Evolutionary conservation across 1,139 yeast genomes (phyloP).

Genomic region (Blastobotrys elegans): DNA sequence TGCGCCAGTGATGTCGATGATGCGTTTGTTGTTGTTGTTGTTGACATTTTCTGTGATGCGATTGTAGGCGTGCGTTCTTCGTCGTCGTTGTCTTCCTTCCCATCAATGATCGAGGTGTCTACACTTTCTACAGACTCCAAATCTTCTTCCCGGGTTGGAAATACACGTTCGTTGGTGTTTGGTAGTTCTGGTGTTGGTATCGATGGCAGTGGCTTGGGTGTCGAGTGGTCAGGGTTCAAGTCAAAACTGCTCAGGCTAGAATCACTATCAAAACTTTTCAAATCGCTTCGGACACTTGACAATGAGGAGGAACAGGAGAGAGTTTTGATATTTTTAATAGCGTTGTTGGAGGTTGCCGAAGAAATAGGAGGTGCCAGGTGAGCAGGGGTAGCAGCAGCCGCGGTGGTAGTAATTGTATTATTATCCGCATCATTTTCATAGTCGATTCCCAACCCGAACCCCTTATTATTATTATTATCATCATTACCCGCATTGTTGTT

Average conservation of each 20-base stretch:
- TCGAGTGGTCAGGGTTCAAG: conserved; percentile 2
- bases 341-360: background rate
- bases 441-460: background rate
- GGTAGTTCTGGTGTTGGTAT: conserved; percentile 1
- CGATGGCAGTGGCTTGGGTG: background rate
- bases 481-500: background rate
- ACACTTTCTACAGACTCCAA: conserved; percentile 1
- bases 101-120: conserved; percentile 8
- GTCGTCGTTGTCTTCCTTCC: background rate
- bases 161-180: background rate
- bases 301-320: background rate
- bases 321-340: background rate
- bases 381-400: background rate
- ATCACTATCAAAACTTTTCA: conserved; percentile 4
- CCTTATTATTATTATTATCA: background rate
- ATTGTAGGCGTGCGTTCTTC: conserved; percentile 1
- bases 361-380: background rate
- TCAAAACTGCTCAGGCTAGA: conserved; percentile 3
- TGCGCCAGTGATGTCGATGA: background rate
- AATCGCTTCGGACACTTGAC: background rate
- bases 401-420: too few species aligned
- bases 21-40: background rate
- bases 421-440: background rate
- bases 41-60: background rate
- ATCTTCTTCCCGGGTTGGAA: background rate